Base-by-base conservation (phyloP, 352 stramenopile genomes). In the Phytophthora sp. region DNA sequence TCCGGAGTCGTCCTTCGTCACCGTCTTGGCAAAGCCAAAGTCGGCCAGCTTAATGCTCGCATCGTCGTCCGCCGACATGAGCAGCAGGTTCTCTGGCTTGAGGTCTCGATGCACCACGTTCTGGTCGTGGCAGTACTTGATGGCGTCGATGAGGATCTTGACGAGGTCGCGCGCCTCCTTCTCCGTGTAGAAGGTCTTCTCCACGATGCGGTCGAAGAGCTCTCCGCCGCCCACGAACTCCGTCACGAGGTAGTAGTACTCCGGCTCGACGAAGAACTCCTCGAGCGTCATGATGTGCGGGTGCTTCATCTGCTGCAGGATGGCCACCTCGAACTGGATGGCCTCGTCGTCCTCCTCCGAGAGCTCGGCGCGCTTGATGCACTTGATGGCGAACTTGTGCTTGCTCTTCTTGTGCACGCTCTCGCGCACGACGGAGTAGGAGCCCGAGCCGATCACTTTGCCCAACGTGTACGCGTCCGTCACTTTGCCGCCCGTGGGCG, bases 11-110 rank as follows among this genome's bases (percentile, higher is more conserved):
- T 89, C 82, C 41, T 80, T 87, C 0, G 68, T 75, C 5, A 93
- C 82, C 5, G 93, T 84, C 67, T 97, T 97, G 12, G 93, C 92
- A 58, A 98, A 97, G 3, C 92, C 92, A 79, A 98, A 98, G 68
- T 98, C 92, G 0, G 91, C 92, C 10, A 98, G 72, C 65, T 97
- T 97, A 44, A 98, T 96, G 43, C 76, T 85, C 5, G 91, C 84
- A 58, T 97, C 90, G 58, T 97, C 87, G 7, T 88, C 75, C 6
- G 87, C 76, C 54, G 77, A 95, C 62, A 82, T 83, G 28, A 95
- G 75, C 49, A 97, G 64, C 39, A 97, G 54, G 69, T 97, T 97
- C 65, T 97, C 89, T 1, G 89, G 89, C 58, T 97, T 94, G 12
- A 89, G 60, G 49, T 92, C 83, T 27, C 83, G 82, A 53, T 92